Conservation (phyloP, 768 basidiomycete genomes). For the Termitomyces sp. region DNA sequence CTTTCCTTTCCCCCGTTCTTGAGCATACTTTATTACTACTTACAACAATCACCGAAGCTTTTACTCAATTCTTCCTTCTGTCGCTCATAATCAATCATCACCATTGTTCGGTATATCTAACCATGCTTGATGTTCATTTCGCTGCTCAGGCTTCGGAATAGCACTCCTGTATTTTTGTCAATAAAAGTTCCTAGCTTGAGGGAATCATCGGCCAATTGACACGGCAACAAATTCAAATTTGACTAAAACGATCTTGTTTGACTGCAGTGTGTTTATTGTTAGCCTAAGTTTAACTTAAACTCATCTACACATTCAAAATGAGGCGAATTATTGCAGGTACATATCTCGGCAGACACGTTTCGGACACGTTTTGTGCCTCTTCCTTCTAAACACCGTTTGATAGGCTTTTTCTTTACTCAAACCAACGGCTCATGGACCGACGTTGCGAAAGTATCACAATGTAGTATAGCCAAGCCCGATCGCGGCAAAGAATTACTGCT, state of each 20-base stretch:
- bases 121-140: neutral
- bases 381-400: too few species aligned
- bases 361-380: too few species aligned
- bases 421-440: too few species aligned
- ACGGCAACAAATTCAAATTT: neutral
- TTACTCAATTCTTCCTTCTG: neutral
- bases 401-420: too few species aligned
- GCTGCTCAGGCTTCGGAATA: neutral
- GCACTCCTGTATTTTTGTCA: neutral
- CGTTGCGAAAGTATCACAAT: too few species aligned
- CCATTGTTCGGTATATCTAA: neutral
- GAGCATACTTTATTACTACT: neutral
- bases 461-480: too few species aligned
- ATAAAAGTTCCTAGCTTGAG: neutral
- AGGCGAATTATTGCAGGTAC: too few species aligned
- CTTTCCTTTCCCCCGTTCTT: neutral
- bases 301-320: too few species aligned
- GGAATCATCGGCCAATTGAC: neutral
- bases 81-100: neutral
- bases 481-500: too few species aligned
- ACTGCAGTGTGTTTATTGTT: too few species aligned
- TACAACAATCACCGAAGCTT: neutral
- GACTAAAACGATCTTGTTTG: neutral
- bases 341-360: too few species aligned
- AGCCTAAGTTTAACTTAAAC: too few species aligned